phyloP scores from a whole-genome alignment of 2,329 filamentous ascomycete genomes.

The Thielaviopsis musarum region DNA sequence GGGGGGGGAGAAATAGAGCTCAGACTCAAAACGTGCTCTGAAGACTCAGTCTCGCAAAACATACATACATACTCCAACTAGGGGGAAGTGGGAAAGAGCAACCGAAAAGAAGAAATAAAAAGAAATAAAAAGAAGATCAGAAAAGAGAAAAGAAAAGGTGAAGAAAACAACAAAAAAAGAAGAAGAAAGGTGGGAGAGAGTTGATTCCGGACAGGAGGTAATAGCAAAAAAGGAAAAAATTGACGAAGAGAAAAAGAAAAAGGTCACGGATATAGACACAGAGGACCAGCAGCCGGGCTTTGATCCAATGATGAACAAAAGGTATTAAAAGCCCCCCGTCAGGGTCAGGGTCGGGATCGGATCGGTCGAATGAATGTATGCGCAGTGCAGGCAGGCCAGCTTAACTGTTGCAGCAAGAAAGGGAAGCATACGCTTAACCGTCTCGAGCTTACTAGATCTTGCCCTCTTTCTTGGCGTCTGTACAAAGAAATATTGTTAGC shows the following conservation, averaged over 20 bases:
- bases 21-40: slow-evolving; percentile 1
- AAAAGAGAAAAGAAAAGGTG: neutral
- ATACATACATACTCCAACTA: slow-evolving; percentile 1
- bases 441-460: slow-evolving; percentile 6
- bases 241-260: neutral
- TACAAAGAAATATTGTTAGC: neutral
- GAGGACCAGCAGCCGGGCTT: slow-evolving; percentile 1
- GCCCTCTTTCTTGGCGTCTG: slow-evolving; percentile 12
- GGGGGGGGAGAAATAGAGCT: neutral
- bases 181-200: too few species aligned
- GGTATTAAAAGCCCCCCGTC: too few species aligned
- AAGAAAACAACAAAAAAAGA: too few species aligned
- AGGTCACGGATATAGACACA: slow-evolving; percentile 1
- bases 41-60: slow-evolving; percentile 5
- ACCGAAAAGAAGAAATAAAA: neutral
- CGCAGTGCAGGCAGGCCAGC: too few species aligned
- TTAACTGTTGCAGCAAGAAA: too few species aligned
- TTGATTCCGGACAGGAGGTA: too few species aligned
- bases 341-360: neutral
- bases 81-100: neutral
- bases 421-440: neutral
- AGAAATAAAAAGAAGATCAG: neutral
- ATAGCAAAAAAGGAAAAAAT: neutral
- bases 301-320: neutral
- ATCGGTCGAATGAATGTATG: too few species aligned